A percentile compares a stretch with the other conserved stretches of the same genome.
phyloP scores from a whole-genome alignment of 140 eudicot species.

The Flaveria floridana region DNA sequence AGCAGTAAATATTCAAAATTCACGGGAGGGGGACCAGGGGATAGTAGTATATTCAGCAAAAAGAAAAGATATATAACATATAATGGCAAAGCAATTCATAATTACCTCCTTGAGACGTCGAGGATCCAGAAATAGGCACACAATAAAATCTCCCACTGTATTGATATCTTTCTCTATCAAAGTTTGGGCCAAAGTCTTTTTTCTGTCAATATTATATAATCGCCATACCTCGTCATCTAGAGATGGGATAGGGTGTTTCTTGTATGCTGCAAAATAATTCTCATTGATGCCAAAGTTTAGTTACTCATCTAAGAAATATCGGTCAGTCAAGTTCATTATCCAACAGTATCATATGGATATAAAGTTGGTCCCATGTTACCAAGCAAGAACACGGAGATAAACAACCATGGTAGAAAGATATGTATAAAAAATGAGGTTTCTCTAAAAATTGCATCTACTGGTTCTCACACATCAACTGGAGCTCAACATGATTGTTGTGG shows the following conservation, averaged over 20 bases:
- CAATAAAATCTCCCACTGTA: constrained; percentile 47
- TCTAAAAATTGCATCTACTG: not conserved
- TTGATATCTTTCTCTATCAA: constrained; percentile 28
- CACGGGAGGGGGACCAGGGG: not conserved
- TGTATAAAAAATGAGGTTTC: not conserved
- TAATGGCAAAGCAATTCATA: not conserved
- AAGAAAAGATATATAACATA: not conserved
- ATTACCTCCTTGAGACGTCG: constrained; percentile 41
- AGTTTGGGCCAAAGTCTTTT: constrained; percentile 28
- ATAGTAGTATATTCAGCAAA: not conserved
- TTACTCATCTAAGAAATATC: not conserved
- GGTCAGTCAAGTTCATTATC: not conserved
- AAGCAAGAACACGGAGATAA: not conserved
- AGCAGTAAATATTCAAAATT: not conserved
- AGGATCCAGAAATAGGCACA: constrained; percentile 34
- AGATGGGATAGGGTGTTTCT: constrained; percentile 39
- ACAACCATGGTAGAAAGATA: not conserved
- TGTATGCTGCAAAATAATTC: constrained; percentile 35
- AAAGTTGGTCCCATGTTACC: not conserved
- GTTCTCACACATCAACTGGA: not conserved
- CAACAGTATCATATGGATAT: constrained; percentile 15
- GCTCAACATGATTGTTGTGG: not conserved
- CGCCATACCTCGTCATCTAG: constrained; percentile 48
- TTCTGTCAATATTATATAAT: constrained; percentile 32
- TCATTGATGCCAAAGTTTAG: constrained; percentile 9